Percentiles rank a stretch among this genome's conserved stretches.
Conservation (phyloP, 139 green algal species). For the Spirogloea muscicola region DNA sequence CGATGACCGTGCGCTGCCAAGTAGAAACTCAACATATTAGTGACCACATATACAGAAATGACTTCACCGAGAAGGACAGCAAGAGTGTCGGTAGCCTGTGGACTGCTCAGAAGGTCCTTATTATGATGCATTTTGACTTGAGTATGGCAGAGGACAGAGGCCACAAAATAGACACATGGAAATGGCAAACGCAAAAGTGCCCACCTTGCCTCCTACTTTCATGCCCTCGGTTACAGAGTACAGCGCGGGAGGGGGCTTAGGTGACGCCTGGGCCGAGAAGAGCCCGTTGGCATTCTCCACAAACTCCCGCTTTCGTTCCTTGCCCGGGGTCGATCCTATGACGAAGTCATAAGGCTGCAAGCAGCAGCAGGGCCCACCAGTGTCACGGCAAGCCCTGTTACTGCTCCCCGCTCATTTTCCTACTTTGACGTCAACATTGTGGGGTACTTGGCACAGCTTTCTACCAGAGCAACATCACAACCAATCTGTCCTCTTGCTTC, state of each 20-base stretch:
- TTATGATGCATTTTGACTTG: too few species aligned
- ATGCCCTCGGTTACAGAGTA: slow-evolving; percentile 77
- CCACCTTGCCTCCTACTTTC: slow-evolving; percentile 76
- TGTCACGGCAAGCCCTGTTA: not conserved
- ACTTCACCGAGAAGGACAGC: too few species aligned
- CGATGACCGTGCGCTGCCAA: slow-evolving; percentile 61
- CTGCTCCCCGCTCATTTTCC: too few species aligned
- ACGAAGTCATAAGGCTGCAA: slow-evolving; percentile 80
- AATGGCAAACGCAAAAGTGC: too few species aligned
- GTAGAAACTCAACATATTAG: not conserved
- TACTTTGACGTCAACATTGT: too few species aligned
- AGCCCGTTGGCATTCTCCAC: slow-evolving; percentile 60
- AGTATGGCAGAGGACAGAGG: too few species aligned
- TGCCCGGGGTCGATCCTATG: slow-evolving; percentile 60
- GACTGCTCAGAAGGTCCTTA: too few species aligned
- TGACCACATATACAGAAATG: slow-evolving; percentile 9
- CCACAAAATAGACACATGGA: too few species aligned
- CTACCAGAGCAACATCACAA: not conserved
- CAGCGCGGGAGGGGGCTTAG: slow-evolving; percentile 79
- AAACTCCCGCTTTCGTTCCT: slow-evolving; percentile 39
- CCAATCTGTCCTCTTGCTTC: not conserved
- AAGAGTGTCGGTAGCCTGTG: too few species aligned
- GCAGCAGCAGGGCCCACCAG: not conserved
- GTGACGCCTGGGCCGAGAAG: slow-evolving; percentile 68
- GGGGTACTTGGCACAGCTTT: not conserved